Evolutionary conservation across 331 rosid species (phyloP).

Genomic region (Phaseolus coccineus): DNA sequence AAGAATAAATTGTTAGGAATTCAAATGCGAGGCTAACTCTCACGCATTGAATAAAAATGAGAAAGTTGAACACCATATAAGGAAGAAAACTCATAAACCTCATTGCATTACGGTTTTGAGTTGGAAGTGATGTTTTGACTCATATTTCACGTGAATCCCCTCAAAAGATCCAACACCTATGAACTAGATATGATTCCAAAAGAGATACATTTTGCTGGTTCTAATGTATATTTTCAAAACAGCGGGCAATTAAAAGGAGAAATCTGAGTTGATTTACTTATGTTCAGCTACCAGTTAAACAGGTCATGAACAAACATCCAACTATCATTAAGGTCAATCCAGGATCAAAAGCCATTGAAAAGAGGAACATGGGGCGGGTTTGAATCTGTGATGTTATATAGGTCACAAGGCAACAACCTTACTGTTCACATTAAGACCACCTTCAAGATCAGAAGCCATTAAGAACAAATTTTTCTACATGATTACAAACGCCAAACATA

Average conservation of each 20-base stretch:
- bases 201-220: slow-evolving; percentile 4
- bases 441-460: slow-evolving; percentile 1
- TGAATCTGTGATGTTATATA: background rate
- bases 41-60: too few species aligned
- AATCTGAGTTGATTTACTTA: background rate
- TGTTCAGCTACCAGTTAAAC: background rate
- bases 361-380: background rate
- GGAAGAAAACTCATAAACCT: too few species aligned
- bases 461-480: slow-evolving; percentile 2
- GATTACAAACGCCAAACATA: background rate
- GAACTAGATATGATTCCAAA: background rate
- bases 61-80: too few species aligned
- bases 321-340: slow-evolving; percentile 25
- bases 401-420: background rate
- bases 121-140: too few species aligned
- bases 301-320: slow-evolving; percentile 12
- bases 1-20: too few species aligned
- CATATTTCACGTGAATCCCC: too few species aligned
- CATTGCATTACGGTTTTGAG: too few species aligned
- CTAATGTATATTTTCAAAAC: slow-evolving; percentile 21
- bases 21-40: too few species aligned
- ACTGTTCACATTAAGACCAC: background rate
- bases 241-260: background rate
- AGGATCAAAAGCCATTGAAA: background rate
- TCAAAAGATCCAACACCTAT: too few species aligned